These are phyloP conservation scores for Lachnellula willkommii DNA, from an alignment of 2,329 filamentous ascomycete genomes.

Conservation along the genomic window DNA sequence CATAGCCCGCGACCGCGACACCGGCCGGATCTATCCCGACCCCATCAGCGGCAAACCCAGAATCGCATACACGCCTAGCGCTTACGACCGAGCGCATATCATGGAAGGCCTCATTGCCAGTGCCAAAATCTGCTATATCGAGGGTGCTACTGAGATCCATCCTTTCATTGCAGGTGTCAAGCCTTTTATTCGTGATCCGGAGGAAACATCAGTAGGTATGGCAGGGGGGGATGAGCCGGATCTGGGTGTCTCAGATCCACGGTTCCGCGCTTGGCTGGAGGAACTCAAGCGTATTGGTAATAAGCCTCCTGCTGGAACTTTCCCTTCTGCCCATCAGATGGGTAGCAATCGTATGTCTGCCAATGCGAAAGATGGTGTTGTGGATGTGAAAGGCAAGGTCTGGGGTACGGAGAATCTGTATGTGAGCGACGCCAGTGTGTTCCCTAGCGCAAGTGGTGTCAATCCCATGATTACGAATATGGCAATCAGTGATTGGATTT, in stretches of 20 bases:
- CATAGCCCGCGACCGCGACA: conserved; percentile 69
- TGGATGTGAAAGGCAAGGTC: conserved; percentile 53
- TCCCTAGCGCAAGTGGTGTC: conserved; percentile 71
- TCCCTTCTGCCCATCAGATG: conserved; percentile 76
- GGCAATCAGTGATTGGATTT: conserved; percentile 63
- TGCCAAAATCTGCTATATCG: conserved; percentile 71
- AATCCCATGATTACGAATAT: conserved; percentile 79
- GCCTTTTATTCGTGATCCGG: conserved; percentile 46
- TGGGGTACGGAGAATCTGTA: conserved; percentile 64
- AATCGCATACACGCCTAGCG: conserved; percentile 65
- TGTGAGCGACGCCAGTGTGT: conserved; percentile 69
- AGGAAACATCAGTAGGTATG: not conserved
- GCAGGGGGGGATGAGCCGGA: conserved; percentile 9
- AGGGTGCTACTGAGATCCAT: conserved; percentile 76
- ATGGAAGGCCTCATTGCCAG: conserved; percentile 66
- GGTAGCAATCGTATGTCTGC: conserved; percentile 67
- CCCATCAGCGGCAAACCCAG: conserved; percentile 57
- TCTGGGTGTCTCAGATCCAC: conserved; percentile 49
- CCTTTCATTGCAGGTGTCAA: conserved; percentile 56
- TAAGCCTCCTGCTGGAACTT: conserved; percentile 47
- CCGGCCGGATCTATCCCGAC: conserved; percentile 70
- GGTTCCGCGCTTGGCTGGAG: conserved; percentile 58
- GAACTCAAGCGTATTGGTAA: conserved; percentile 45
- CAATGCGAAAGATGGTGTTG: conserved; percentile 45
- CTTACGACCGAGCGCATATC: conserved; percentile 66